Evolutionary conservation across 1,139 yeast genomes (phyloP).

Genomic region (Saccharomyces pastorianus): DNA sequence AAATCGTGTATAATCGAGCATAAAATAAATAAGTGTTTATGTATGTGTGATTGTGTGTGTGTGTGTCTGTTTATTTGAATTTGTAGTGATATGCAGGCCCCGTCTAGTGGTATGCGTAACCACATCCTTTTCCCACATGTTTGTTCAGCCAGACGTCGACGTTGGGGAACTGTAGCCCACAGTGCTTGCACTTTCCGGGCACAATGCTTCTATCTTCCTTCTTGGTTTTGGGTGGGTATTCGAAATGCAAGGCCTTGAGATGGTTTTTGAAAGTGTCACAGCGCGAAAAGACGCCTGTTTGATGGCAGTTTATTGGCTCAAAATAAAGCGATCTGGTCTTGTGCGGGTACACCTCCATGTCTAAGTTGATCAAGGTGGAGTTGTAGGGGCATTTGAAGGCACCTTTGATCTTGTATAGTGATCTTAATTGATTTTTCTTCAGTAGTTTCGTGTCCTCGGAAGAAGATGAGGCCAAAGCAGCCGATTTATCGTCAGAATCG

Average conservation of each 20-base stretch:
- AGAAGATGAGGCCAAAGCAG: background rate
- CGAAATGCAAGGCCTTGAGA: constrained; percentile 78
- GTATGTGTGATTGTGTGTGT: background rate
- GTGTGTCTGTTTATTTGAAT: no score
- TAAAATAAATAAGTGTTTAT: background rate
- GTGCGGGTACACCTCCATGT: constrained; percentile 22
- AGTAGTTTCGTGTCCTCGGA: background rate
- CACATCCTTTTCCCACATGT: constrained; percentile 62
- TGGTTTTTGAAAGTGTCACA: constrained; percentile 91
- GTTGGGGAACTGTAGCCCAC: constrained; percentile 51
- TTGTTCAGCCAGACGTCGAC: constrained; percentile 72
- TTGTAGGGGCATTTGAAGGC: constrained; percentile 42
- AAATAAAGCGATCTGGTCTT: constrained; percentile 11
- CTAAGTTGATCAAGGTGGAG: constrained; percentile 22
- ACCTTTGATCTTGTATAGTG: constrained; percentile 32
- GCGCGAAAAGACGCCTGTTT: constrained; percentile 72
- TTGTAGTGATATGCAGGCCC: no score
- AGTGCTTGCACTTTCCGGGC: constrained; percentile 67
- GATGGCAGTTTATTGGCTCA: constrained; percentile 46
- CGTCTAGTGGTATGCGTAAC: constrained; percentile 18
- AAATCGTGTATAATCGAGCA: background rate
- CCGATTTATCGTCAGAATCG: background rate
- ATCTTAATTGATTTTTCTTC: constrained; percentile 16
- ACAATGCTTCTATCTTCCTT: constrained; percentile 63
- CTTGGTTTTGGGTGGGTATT: constrained; percentile 76